Base-by-base conservation (phyloP, 2,329 filamentous ascomycete species). In the Sporothrix globosa region DNA sequence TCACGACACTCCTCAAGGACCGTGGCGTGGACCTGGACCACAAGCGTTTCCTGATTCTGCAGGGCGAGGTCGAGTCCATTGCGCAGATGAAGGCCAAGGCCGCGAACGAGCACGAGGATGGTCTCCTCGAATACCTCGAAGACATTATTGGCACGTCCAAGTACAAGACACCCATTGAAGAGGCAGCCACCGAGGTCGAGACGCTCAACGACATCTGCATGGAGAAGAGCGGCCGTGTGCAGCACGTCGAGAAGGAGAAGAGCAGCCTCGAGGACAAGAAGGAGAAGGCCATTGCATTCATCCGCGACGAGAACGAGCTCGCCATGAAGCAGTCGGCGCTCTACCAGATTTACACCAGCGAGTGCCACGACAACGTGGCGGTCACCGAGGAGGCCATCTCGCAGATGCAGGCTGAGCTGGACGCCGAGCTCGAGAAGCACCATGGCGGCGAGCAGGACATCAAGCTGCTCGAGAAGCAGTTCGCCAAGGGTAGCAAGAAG, bases 31-130 rank as follows among this genome's bases (percentile, higher is more conserved):
- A 99, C 81, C 85, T 99, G 27, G 96, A 99, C 77, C 96, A 99
- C 82, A 99, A 99, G 82, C 92, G 96, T 72, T 99, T 99, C 82
- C 83, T 99, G 69, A 99, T 99, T 77, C 83, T 99, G 13, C 96
- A 99, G 80, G 96, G 96, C 77, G 96, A 99, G 79, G 96, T 99
- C 71, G 96, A 99, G 80, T 97, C 95, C 0, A 99, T 99, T 78
- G 95, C 96, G 7, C 96, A 98, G 81, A 99, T 99, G 96, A 99
- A 99, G 81, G 86, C 96, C 21, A 99, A 99, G 80, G 96, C 96
- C 4, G 90, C 87, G 54, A 95, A 92, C 75, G 96, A 99, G 79
- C 95, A 98, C 77, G 96, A 99, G 72, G 96, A 99, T 76, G 96
- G 96, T 14, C 86, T 99, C 3, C 85, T 99, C 21, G 96, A 99